Evolutionary conservation across 805 yeast species (phyloP), one percentile per base, ranked within the genome.

Genomic region (Candida qinlingensis): DNA sequence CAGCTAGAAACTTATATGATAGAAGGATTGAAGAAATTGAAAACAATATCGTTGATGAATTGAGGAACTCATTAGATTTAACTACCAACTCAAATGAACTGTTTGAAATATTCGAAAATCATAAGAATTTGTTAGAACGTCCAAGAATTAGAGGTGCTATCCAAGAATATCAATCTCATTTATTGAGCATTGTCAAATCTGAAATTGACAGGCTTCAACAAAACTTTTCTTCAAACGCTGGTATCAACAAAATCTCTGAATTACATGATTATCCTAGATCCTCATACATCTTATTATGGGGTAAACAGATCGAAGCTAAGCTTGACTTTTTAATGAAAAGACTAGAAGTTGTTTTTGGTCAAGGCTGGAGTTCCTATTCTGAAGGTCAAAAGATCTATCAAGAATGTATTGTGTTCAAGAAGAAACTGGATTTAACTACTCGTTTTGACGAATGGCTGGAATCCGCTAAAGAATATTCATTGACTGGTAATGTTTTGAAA

Each of bases 361-460:
- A 70, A 13, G 79, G 80, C 7, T 85, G 91, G 91, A 66, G 63
- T 25, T 65, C 71, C 8, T 80, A 78, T 49, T 76, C 83, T 3
- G 89, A 83, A 45, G 97, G 96, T 0, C 75, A 73, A 45, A 77
- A 75, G 51, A 75, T 92, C 1, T 68, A 75, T 9, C 62, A 69
- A 2, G 87, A 80, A 50, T 71, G 79, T 27, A 55, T 61, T 3
- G 63, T 68, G 0, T 69, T 86, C 42, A 57, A 70, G n/a, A 64
- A 69, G 27, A 76, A 73, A 42, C 63, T 81, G 9, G 70, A 83
- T 43, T 59, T 79, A 0, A 64, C 72, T 29, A 50, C 47, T 0
- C 54, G 76, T 0, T 75, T 73, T 44, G 63, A 70, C 0, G 58
- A 61, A 2, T 89, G 96, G 94, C 43, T 77, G 0, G 45, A 51